These are phyloP conservation scores for Hyaloperonospora brassicae DNA, from an alignment of 352 stramenopile species.

Conservation along the genomic window DNA sequence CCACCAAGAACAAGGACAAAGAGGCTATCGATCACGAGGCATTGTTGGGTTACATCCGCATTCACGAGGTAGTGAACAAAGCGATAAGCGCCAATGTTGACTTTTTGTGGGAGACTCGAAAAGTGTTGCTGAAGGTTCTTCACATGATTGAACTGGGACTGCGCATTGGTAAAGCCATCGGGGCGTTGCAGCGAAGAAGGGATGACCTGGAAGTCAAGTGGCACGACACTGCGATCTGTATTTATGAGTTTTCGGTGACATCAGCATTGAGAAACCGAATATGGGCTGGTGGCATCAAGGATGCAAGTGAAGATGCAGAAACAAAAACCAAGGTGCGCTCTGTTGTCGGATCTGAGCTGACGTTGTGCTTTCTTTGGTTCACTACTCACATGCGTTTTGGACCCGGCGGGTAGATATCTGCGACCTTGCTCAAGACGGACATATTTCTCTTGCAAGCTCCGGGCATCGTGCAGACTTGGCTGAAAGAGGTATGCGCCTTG, in stretches of 20 bases:
- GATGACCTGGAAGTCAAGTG: background rate
- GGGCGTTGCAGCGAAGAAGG: conserved; percentile 13
- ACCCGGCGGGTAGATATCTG: conserved; percentile 27
- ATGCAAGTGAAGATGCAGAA: conserved; percentile 31
- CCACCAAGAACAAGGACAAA: conserved; percentile 7
- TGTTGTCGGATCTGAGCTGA: background rate
- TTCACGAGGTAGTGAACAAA: conserved; percentile 26
- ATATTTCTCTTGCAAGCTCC: conserved; percentile 58
- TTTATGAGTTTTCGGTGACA: conserved; percentile 23
- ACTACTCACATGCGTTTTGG: conserved; percentile 1
- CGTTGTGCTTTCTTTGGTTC: background rate
- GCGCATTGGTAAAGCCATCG: conserved; percentile 37
- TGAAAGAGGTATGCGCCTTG: conserved; percentile 31
- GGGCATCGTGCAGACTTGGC: conserved; percentile 24
- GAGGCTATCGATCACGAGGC: conserved; percentile 17
- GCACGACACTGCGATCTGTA: conserved; percentile 8
- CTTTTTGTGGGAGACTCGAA: conserved; percentile 30
- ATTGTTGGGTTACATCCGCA: conserved; percentile 26
- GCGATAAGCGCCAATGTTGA: conserved; percentile 27
- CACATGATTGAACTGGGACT: conserved; percentile 39
- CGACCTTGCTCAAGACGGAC: conserved; percentile 53
- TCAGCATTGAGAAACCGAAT: conserved; percentile 20
- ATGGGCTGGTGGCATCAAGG: conserved; percentile 35
- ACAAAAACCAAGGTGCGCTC: conserved; percentile 36
- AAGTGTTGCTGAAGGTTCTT: conserved; percentile 37